Percentiles rank a stretch among this genome's conserved stretches.
Conservation (phyloP, 2,329 filamentous ascomycete genomes). For the Cadophora malorum region DNA sequence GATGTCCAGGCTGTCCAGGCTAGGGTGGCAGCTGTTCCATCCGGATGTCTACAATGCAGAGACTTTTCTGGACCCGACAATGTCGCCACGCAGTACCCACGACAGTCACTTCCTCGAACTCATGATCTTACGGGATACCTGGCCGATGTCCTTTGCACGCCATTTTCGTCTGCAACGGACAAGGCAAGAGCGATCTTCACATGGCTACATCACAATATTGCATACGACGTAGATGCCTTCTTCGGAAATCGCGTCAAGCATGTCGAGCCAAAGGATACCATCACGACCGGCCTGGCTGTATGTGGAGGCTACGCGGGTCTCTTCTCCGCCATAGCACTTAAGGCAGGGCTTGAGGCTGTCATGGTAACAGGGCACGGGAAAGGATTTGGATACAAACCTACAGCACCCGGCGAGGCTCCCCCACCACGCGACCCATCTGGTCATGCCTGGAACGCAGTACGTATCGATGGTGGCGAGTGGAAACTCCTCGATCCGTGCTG, state of each 20-base stretch:
- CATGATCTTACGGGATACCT: conserved; percentile 73
- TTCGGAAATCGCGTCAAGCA: conserved; percentile 73
- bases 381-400: conserved; percentile 73
- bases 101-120: conserved; percentile 67
- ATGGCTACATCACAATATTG: conserved; percentile 94
- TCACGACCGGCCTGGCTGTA: conserved; percentile 81
- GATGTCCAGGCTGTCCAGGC: conserved; percentile 55
- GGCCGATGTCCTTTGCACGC: conserved; percentile 76
- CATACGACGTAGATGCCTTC: conserved; percentile 82
- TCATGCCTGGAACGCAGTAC: conserved; percentile 94
- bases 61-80: conserved; percentile 85
- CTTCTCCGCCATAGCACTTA: conserved; percentile 77
- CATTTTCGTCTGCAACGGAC: conserved; percentile 83
- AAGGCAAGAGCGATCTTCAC: conserved; percentile 93
- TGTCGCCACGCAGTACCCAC: conserved; percentile 79
- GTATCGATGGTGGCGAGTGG: conserved; percentile 83
- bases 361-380: conserved; percentile 84
- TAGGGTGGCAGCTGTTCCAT: conserved; percentile 31
- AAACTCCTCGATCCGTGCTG: conserved; percentile 92
- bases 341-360: conserved; percentile 79
- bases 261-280: conserved; percentile 73
- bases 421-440: conserved; percentile 67
- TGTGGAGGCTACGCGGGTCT: conserved; percentile 90
- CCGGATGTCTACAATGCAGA: conserved; percentile 80
- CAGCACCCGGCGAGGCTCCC: conserved; percentile 67